Evolutionary conservation across 306 rosid genomes (phyloP).

Genomic region (Cucumis melo): DNA sequence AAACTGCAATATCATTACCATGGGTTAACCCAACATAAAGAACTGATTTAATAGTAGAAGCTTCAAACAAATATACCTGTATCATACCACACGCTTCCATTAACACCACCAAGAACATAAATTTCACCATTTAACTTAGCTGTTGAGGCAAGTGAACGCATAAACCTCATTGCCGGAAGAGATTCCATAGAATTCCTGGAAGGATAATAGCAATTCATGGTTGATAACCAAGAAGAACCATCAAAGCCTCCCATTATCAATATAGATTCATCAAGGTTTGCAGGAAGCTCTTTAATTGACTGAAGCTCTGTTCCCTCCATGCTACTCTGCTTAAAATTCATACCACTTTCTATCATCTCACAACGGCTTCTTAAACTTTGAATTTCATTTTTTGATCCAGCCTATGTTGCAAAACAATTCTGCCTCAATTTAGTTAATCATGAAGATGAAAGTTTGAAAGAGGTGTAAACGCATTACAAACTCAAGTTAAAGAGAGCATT

Average conservation of each 20-base stretch:
- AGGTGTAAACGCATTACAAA: background rate
- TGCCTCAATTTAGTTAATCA: background rate
- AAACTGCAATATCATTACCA: background rate
- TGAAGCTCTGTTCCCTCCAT: background rate
- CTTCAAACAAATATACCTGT: constrained; percentile 19
- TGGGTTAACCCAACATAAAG: background rate
- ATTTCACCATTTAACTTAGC: constrained; percentile 24
- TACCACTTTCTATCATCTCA: constrained; percentile 8
- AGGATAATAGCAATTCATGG: constrained; percentile 20
- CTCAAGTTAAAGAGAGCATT: background rate
- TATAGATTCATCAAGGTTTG: constrained; percentile 16
- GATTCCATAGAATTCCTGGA: constrained; percentile 15
- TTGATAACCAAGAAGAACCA: constrained; percentile 21
- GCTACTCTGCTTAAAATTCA: background rate
- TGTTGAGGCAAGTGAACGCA: constrained; percentile 16
- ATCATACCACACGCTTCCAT: constrained; percentile 17
- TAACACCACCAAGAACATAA: constrained; percentile 26
- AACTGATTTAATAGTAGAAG: background rate
- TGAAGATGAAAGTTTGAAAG: background rate
- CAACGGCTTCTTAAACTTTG: constrained; percentile 16
- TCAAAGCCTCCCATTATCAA: constrained; percentile 33
- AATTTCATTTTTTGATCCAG: constrained; percentile 21
- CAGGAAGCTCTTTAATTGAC: background rate
- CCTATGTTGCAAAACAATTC: constrained; percentile 17
- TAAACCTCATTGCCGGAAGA: constrained; percentile 23